Conservation (phyloP, 139 green algal species). For the Tetradesmus lagerheimii region DNA sequence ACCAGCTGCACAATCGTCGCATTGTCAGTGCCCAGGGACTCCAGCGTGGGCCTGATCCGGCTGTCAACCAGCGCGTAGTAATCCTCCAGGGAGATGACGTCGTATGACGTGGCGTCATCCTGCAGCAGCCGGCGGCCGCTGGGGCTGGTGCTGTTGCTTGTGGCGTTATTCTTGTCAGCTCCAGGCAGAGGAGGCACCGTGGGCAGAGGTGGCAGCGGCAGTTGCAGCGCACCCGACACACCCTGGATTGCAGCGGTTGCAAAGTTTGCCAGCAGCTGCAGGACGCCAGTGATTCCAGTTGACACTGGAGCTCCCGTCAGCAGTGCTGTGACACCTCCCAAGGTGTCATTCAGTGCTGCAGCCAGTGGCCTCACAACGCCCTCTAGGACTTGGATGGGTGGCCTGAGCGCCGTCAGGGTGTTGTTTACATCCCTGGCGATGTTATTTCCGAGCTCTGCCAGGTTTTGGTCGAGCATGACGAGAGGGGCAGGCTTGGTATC, state of each 20-base stretch:
- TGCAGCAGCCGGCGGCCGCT: neutral
- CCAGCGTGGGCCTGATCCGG: neutral
- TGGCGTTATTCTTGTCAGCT: neutral
- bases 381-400: conserved; percentile 1
- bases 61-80: neutral
- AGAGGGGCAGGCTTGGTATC: neutral
- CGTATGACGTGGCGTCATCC: neutral
- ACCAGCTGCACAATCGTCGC: neutral
- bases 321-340: neutral
- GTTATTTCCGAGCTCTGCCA: conserved; percentile 1
- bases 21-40: neutral
- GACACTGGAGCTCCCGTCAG: neutral
- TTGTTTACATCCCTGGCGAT: neutral
- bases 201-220: conserved; percentile 5
- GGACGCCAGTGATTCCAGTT: neutral
- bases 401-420: neutral
- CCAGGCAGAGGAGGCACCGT: neutral
- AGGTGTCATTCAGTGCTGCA: neutral
- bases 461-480: neutral
- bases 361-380: conserved; percentile 13
- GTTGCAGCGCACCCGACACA: neutral
- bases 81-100: neutral
- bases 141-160: neutral
- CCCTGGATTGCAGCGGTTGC: neutral
- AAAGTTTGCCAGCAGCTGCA: conserved; percentile 1